These are phyloP conservation scores for Chytriomyces hyalinus DNA, from an alignment of 192 early-diverging fungal genomes.

Conservation along the genomic window DNA sequence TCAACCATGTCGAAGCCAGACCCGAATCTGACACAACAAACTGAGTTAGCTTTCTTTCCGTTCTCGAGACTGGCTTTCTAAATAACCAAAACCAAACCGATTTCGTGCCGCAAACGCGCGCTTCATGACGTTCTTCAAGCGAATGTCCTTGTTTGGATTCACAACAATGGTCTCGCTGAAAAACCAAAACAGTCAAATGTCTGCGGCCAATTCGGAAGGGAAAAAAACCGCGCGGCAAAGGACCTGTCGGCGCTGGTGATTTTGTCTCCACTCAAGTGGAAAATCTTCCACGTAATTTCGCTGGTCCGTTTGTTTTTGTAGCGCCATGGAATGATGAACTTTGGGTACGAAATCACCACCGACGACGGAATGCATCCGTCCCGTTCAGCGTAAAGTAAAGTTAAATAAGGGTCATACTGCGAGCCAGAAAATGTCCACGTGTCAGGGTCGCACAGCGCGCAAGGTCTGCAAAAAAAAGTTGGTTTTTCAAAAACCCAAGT, in stretches of 20 bases:
- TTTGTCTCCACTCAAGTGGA: constrained; percentile 48
- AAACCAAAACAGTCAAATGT: not conserved
- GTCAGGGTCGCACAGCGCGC: constrained; percentile 45
- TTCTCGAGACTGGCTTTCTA: not conserved
- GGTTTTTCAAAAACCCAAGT: not conserved
- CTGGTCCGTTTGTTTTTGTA: constrained; percentile 49
- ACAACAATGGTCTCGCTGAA: constrained; percentile 53
- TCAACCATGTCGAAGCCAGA: constrained; percentile 48
- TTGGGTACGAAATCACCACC: constrained; percentile 30
- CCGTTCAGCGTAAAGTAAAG: constrained; percentile 45
- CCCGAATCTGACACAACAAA: not conserved
- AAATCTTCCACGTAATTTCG: constrained; percentile 56
- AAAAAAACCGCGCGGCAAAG: not conserved
- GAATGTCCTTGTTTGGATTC: constrained; percentile 39
- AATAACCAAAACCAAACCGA: constrained; percentile 23
- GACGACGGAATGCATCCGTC: constrained; percentile 58
- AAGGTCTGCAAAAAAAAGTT: constrained; percentile 26
- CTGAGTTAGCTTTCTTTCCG: not conserved
- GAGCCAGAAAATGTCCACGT: constrained; percentile 47
- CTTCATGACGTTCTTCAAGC: constrained; percentile 37
- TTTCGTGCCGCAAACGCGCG: constrained; percentile 13
- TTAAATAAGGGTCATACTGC: constrained; percentile 46
- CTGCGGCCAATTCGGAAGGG: not conserved
- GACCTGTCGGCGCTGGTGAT: constrained; percentile 49
- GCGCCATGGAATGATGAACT: constrained; percentile 59